phyloP scores from a whole-genome alignment of 2,329 filamentous ascomycete species.

The Pyricularia pennisetigena region DNA sequence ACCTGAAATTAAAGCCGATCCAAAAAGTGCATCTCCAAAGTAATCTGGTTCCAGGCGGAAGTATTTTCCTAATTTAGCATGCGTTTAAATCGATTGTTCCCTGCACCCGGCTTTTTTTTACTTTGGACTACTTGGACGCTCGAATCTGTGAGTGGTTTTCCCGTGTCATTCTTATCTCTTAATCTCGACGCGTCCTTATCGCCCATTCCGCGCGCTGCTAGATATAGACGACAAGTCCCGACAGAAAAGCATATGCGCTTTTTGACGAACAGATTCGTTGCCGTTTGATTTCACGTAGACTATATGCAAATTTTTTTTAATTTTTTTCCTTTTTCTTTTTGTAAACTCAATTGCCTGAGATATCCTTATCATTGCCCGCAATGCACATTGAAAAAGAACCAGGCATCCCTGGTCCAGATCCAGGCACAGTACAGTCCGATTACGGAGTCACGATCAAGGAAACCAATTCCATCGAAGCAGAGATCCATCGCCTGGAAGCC shows the following conservation, averaged over 20 bases:
- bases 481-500: conserved; percentile 33
- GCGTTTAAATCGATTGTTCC: background rate
- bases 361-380: background rate
- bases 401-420: background rate
- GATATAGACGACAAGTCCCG: background rate
- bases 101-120: background rate
- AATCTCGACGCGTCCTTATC: background rate
- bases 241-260: background rate
- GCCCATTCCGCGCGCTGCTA: background rate
- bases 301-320: background rate
- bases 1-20: background rate
- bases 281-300: background rate
- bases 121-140: background rate
- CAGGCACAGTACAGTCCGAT: background rate
- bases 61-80: background rate
- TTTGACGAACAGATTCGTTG: background rate
- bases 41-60: background rate
- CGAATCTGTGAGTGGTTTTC: background rate
- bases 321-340: background rate
- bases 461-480: background rate
- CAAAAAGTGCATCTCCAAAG: background rate
- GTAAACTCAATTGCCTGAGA: background rate
- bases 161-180: background rate
- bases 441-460: background rate
- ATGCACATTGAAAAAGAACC: background rate